Conservation (phyloP, 768 basidiomycete species). For the Termitomyces sp. region DNA sequence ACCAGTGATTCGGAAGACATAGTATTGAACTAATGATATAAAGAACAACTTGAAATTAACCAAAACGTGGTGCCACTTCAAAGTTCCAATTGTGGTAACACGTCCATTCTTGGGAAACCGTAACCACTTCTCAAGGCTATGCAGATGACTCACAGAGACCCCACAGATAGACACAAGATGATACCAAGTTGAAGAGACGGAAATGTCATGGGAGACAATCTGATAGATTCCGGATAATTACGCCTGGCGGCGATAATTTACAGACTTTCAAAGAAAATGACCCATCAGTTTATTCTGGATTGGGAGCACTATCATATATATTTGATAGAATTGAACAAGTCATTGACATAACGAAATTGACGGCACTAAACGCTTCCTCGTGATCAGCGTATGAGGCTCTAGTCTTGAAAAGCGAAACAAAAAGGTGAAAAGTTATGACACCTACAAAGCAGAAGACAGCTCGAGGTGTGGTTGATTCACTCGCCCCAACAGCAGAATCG, state of each 20-base stretch:
- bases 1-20: too few relatives aligned
- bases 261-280: not conserved
- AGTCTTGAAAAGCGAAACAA: not conserved
- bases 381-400: not conserved
- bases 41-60: too few relatives aligned
- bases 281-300: not conserved
- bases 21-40: too few relatives aligned
- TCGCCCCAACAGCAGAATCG: not conserved
- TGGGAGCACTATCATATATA: not conserved
- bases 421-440: not conserved
- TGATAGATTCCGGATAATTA: not conserved
- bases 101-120: not conserved
- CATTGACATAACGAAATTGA: not conserved
- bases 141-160: not conserved
- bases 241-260: not conserved
- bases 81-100: not conserved
- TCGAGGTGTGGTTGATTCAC: not conserved
- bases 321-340: not conserved
- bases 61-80: too few relatives aligned
- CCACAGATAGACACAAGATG: not conserved
- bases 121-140: not conserved
- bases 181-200: not conserved
- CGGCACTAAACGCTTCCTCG: not conserved
- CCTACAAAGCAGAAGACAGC: not conserved
- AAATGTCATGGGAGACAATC: not conserved